phyloP scores from a whole-genome alignment of 345 rosid genomes.

The Cardamine chenopodiifolia region DNA sequence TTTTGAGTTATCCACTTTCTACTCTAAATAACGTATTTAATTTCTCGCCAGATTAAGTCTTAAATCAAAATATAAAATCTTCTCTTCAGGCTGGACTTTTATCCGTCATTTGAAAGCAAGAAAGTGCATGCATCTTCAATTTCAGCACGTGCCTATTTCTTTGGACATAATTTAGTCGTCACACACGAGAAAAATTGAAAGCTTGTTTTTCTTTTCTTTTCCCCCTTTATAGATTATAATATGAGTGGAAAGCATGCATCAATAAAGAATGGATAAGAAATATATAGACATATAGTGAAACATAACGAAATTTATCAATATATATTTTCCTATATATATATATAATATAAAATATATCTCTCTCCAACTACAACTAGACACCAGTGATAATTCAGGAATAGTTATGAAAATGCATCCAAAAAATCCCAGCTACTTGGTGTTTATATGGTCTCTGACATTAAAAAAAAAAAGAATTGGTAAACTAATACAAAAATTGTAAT shows the following conservation, averaged over 20 bases:
- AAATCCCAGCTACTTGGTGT: not conserved
- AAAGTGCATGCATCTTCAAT: slow-evolving; percentile 45
- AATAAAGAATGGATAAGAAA: not conserved
- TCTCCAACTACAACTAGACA: not conserved
- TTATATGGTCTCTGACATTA: not conserved
- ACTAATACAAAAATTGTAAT: not conserved
- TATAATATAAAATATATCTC: not conserved
- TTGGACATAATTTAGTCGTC: slow-evolving; percentile 39
- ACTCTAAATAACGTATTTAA: not conserved
- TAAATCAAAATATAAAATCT: not conserved
- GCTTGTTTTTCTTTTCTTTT: slow-evolving; percentile 21
- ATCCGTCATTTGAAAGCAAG: slow-evolving; percentile 25
- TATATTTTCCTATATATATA: not conserved
- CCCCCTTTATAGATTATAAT: not conserved
- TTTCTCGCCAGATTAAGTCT: not conserved
- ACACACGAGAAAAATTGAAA: slow-evolving; percentile 34
- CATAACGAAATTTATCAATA: not conserved
- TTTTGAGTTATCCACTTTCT: not conserved
- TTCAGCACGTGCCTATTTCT: slow-evolving; percentile 36
- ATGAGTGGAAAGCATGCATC: slow-evolving; percentile 7
- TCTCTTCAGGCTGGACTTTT: not conserved
- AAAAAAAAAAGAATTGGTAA: too few relatives aligned
- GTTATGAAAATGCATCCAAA: not conserved
- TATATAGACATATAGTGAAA: not conserved
- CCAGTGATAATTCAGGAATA: not conserved